Evolutionary conservation across 768 basidiomycete species (phyloP), one percentile per base, ranked within the genome.

Genomic region (Paxillus ammoniavirescens): DNA sequence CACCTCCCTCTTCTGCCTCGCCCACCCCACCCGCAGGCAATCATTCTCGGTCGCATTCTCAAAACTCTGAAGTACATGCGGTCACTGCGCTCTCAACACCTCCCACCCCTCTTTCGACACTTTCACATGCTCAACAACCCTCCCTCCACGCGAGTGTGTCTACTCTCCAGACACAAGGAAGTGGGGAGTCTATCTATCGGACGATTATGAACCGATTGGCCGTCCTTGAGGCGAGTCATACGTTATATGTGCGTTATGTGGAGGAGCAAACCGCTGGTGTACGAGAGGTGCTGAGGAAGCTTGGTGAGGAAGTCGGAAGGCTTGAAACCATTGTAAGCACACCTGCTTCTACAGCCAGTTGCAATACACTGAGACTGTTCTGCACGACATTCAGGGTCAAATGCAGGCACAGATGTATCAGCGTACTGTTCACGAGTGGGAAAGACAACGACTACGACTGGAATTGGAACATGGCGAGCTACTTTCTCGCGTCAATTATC

Each of bases 121-220:
- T 47, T 15, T 33, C 57, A 0, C 15, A 18, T 2, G 43, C 42
- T 31, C 58, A 53, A 35, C 57, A 56, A 38, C 43, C 49, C 5
- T 33, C 50, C 4, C 14, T 46, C 2, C 59, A 60, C 10, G 18
- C 42, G 9, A 35, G 13, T 8, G 48, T 40, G 2, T 26, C 58
- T 41, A 26, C 55, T 3, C n/a, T 35, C 5, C 65, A 67, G 9
- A 10, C 47, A 23, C 49, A 42, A 10, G 58, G 67, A 52, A 46
- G 61, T 12, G 91, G 91, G 21, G 97, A 99, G 67, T 95, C 93
- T 2, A 94, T 99, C 59, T 98, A 97, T 63, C 87, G 93, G 8
- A 91, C 88, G 12, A 99, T 98, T 60, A 95, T 95, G 84, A 96
- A 97, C 61, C 86, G 94, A 7, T 78, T 99, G 10, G 82, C 83